Base-by-base conservation (phyloP, 192 early-diverging fungal genomes). In the Coemansia sp. region DNA sequence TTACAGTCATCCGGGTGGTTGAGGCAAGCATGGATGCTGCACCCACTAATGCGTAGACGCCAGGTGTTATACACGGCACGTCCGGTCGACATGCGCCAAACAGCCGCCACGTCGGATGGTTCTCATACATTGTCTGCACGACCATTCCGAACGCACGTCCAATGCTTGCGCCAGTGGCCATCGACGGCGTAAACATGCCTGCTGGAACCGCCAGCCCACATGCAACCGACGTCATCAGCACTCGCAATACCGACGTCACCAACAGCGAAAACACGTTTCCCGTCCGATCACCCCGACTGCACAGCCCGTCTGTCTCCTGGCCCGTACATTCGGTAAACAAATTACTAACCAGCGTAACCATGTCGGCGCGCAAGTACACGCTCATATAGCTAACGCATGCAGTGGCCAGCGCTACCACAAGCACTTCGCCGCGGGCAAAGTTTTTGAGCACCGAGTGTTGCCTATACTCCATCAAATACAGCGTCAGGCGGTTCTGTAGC, bases 1-100 rank as follows among this genome's bases (percentile, higher is more conserved):
- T 90, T 1, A 94, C 92, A 3, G 91, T 95, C 85, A 95, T 93
- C 5, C 94, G 86, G n/a, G 93, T 96, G 5, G 93, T 88, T 18
- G 93, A 85, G 40, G 89, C 82, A 56, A 95, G 85, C 49, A 81
- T 89, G 21, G 88, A 76, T 4, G 94, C 95, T 56, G 95, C 95
- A 5, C 90, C 92, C 1, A 94, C 83, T 60, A 92, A 83, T 3
- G 92, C 95, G 70, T 90, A 88, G 17, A 89, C 87, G 28, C 91
- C 93, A 6, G 91, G 89, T 0, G 90, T 93, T n/a, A 93, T 84
- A 61, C 89, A 91, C 12, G 92, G 90, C 7, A 90, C 87, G 63
- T 93, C 89, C 5, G 88, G 86, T 10, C 79, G 67, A 58, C 88
- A 89, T 1, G 86, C 86, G 14, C 79, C 23, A 67, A 90, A 89